These are phyloP conservation scores for Apiotrichum siamense DNA, from an alignment of 1,284 basidiomycete species.

Conservation along the genomic window DNA sequence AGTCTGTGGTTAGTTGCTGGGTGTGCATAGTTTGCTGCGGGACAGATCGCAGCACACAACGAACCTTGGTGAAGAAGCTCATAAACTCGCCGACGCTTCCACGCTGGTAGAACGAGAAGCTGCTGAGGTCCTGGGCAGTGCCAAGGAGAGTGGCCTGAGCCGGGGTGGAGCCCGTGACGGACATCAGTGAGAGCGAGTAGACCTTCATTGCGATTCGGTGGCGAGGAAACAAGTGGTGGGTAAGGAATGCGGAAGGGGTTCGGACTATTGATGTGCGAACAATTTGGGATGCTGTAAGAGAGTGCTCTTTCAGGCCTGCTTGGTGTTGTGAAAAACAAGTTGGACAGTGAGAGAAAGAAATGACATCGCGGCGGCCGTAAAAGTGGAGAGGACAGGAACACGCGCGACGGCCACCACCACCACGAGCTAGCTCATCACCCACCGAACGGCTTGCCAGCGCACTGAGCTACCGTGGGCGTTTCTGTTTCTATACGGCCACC, in stretches of 20 bases:
- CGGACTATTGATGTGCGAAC: no score
- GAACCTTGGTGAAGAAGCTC: slow-evolving; percentile 79
- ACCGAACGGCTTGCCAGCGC: no score
- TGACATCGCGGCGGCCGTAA: no score
- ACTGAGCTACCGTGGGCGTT: no score
- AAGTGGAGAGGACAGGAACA: no score
- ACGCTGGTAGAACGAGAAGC: slow-evolving; percentile 90
- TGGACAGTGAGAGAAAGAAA: no score
- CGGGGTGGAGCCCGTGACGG: slow-evolving; percentile 39
- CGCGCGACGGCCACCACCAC: no score
- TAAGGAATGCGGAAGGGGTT: not conserved
- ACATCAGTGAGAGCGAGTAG: slow-evolving; percentile 51
- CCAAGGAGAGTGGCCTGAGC: slow-evolving; percentile 59
- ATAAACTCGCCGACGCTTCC: slow-evolving; percentile 95
- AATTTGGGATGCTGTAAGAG: no score
- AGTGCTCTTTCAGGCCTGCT: no score
- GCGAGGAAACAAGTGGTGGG: not conserved
- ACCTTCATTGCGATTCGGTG: slow-evolving; percentile 49
- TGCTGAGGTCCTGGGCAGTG: slow-evolving; percentile 74
- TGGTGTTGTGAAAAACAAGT: no score
- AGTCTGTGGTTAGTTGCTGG: slow-evolving; percentile 52
- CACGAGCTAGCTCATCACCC: no score
- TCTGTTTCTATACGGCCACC: no score
- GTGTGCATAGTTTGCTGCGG: not conserved
- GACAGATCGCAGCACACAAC: slow-evolving; percentile 31